Percentiles rank a stretch among this genome's conserved stretches.
These are phyloP conservation scores for Exophiala alcalophila DNA, from an alignment of 2,329 filamentous ascomycete genomes.

Conservation along the genomic window DNA sequence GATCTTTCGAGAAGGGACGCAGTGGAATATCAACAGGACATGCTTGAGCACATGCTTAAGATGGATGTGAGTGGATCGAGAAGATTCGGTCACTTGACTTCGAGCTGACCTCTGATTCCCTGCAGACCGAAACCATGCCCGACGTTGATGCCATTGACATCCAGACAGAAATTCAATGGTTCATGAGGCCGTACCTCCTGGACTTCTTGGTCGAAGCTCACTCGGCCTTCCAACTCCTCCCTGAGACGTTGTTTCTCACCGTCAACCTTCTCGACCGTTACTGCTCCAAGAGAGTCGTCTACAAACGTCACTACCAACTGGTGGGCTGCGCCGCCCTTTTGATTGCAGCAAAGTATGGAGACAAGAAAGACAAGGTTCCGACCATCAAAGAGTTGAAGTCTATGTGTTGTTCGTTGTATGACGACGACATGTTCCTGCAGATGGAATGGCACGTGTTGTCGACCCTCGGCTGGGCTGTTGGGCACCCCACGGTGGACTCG, in stretches of 20 bases:
- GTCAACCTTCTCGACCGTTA: constrained; percentile 96
- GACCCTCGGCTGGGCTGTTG: constrained; percentile 93
- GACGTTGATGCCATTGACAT: constrained; percentile 98
- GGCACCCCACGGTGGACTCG: constrained; percentile 91
- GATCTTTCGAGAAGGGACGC: constrained; percentile 81
- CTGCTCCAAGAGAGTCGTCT: constrained; percentile 95
- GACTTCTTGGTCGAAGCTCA: constrained; percentile 98
- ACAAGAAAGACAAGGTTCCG: constrained; percentile 98
- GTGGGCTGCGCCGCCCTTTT: constrained; percentile 94
- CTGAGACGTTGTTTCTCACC: constrained; percentile 92
- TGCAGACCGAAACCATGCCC: constrained; percentile 76
- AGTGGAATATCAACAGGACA: constrained; percentile 91
- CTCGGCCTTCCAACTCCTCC: constrained; percentile 86
- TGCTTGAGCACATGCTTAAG: constrained; percentile 87
- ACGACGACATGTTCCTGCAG: constrained; percentile 99
- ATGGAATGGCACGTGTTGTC: constrained; percentile 99
- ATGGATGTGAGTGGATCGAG: constrained; percentile 67
- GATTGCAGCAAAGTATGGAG: constrained; percentile 97
- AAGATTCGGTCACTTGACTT: constrained; percentile 31
- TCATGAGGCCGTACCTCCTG: constrained; percentile 96
- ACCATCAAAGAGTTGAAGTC: constrained; percentile 96
- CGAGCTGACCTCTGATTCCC: constrained; percentile 4
- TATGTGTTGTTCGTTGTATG: constrained; percentile 98
- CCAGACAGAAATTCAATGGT: constrained; percentile 99
- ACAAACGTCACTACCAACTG: constrained; percentile 98